phyloP scores from a whole-genome alignment of 768 basidiomycete genomes.

The Cubamyces sp. region DNA sequence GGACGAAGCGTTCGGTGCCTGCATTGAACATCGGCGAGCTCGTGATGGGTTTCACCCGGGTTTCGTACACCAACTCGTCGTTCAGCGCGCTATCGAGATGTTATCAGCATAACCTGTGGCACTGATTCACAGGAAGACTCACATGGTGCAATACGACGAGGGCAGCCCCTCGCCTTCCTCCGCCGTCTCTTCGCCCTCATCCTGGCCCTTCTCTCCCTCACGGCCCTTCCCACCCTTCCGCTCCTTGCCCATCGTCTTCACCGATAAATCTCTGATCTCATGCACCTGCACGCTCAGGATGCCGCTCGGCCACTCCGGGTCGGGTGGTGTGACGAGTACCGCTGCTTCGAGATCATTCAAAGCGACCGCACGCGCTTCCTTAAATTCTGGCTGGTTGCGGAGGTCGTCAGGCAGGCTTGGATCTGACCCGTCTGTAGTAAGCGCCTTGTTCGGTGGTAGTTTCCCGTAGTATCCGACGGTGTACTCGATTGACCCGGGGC shows the following conservation, averaged over 20 bases:
- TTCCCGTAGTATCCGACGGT: constrained; percentile 58
- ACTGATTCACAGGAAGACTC: constrained; percentile 9
- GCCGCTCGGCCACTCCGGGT: constrained; percentile 65
- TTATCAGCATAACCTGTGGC: constrained; percentile 24
- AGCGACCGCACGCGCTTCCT: constrained; percentile 51
- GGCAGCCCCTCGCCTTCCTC: constrained; percentile 67
- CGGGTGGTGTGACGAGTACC: constrained; percentile 52
- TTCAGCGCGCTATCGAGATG: constrained; percentile 43
- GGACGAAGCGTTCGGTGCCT: constrained; percentile 69
- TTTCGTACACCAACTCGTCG: constrained; percentile 49
- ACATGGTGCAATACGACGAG: constrained; percentile 61
- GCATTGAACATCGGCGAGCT: constrained; percentile 51
- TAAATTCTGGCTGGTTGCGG: constrained; percentile 49
- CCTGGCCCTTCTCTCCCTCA: constrained; percentile 59
- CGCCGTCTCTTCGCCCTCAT: constrained; percentile 52
- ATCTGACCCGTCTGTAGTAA: constrained; percentile 38
- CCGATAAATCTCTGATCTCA: constrained; percentile 64
- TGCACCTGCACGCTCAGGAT: constrained; percentile 68
- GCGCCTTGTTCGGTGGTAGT: constrained; percentile 34
- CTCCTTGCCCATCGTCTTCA: constrained; percentile 46
- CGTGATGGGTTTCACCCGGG: constrained; percentile 40
- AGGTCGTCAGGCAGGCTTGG: constrained; percentile 44
- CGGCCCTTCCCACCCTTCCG: constrained; percentile 44
- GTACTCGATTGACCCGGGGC: constrained; percentile 48
- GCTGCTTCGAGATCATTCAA: constrained; percentile 49